Conservation (phyloP, 495 filamentous ascomycete genomes). For the Sporormia fimetaria region DNA sequence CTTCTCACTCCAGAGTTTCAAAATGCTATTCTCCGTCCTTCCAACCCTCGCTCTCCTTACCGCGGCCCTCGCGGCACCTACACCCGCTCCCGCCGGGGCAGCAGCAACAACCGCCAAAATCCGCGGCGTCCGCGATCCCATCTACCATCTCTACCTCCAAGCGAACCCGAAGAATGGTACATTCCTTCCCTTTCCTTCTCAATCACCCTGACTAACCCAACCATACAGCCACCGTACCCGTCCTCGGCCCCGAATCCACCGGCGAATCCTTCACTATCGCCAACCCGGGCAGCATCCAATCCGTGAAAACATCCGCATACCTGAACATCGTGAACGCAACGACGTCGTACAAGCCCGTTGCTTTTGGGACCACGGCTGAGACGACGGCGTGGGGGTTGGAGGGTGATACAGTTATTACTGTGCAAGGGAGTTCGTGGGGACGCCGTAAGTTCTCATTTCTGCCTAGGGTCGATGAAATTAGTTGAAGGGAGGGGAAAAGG, state of each 20-base stretch:
- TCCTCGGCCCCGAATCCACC: constrained; percentile 38
- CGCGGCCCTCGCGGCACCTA: background rate
- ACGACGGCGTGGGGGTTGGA: constrained; percentile 41
- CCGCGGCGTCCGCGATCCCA: constrained; percentile 34
- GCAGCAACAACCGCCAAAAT: constrained; percentile 28
- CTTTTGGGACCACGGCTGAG: constrained; percentile 30
- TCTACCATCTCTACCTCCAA: constrained; percentile 40
- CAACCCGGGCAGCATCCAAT: constrained; percentile 38
- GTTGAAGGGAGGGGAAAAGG: too few relatives aligned
- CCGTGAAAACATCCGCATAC: constrained; percentile 35
- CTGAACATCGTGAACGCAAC: constrained; percentile 36
- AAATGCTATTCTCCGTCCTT: constrained; percentile 4
- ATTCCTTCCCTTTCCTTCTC: background rate
- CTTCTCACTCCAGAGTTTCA: background rate
- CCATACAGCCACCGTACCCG: constrained; percentile 31
- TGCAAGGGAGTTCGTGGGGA: constrained; percentile 35
- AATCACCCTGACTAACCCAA: constrained; percentile 16
- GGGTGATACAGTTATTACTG: constrained; percentile 44
- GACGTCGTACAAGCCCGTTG: constrained; percentile 41
- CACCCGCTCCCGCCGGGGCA: background rate
- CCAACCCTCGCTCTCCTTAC: constrained; percentile 3
- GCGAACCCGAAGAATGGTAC: constrained; percentile 29
- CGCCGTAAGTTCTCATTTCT: constrained; percentile 24
- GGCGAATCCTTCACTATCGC: constrained; percentile 39
- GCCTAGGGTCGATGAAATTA: constrained; percentile 1